Evolutionary conservation across 179 eudicot genomes (phyloP), one percentile per base, ranked within the genome.

Genomic region (Camellia oleifera): DNA sequence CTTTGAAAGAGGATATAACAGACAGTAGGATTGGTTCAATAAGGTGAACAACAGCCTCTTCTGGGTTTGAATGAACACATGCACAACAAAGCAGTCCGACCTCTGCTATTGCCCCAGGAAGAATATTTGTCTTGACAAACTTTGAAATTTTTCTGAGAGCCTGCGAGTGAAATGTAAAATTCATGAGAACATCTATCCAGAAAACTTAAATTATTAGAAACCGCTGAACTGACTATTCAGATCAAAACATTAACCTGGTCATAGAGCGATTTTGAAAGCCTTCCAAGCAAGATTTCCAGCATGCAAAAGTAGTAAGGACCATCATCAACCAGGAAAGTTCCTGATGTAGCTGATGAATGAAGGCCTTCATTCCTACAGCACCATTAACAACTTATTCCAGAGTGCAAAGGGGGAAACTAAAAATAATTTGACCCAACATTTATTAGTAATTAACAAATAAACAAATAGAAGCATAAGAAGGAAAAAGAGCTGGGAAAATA

Each of bases 31-130:
- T 79, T 77, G 99, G 97, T 84, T 90, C 88, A 83, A 97, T 83
- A 83, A 97, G 95, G 83, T 92, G 92, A 82, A 81, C 78, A 83
- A 85, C 90, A 76, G 99, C 97, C 85, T 90, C 95, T 80, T 88
- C 86, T 48, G 98, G 97, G 78, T 92, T 85, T 78, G 99, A 85
- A 78, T 92, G 92, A 81, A 96, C 90, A 85, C 98, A 96, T 42
- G 99, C 98, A 92, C 97, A 90, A 78, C 99, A 97, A 75, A 97
- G 99, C 85, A 94, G 86, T 75, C 99, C 99, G 79, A 97, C 97
- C 87, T 97, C 99, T 12, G 97, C 93, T 81, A 94, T 87, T 77
- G 99, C 99, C 81, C 99, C 99, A 60, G 97, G 98, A 88, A 97
- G 99, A 82, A 94, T 91, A 87, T 93, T 97, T 81, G 93, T 85